These are phyloP conservation scores for Citrus unshiu DNA, from an alignment of 345 rosid genomes.

Conservation along the genomic window DNA sequence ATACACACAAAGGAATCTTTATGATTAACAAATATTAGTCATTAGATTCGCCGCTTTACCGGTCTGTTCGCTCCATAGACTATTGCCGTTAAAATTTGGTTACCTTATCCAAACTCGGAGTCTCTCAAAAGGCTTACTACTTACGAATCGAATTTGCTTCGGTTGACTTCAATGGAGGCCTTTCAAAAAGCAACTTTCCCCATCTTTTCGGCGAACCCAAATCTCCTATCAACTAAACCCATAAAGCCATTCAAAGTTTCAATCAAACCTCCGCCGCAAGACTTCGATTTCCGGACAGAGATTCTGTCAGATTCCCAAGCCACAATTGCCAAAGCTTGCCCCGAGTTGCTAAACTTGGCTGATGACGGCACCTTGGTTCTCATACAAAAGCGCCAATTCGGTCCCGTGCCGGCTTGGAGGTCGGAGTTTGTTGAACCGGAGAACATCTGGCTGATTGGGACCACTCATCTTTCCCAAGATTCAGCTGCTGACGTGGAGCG, in stretches of 20 bases:
- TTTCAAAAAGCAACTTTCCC: conserved; percentile 45
- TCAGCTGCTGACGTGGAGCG: conserved; percentile 70
- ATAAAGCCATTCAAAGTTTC: conserved; percentile 40
- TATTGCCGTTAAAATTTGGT: conserved; percentile 12
- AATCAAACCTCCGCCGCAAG: conserved; percentile 63
- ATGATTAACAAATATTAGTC: no score
- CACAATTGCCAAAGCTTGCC: conserved; percentile 42
- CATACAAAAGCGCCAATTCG: conserved; percentile 55
- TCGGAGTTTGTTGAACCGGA: conserved; percentile 72
- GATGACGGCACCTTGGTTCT: conserved; percentile 53
- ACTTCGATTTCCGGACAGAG: conserved; percentile 63
- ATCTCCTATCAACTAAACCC: conserved; percentile 18
- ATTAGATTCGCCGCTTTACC: background rate
- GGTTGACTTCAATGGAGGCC: conserved; percentile 43
- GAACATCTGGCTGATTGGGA: conserved; percentile 73
- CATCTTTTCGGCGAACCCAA: conserved; percentile 26
- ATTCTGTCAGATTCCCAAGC: conserved; percentile 51
- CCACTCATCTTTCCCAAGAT: conserved; percentile 54
- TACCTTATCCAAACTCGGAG: conserved; percentile 13
- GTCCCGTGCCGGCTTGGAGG: conserved; percentile 83
- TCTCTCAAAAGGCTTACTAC: background rate
- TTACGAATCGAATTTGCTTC: background rate
- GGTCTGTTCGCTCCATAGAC: background rate
- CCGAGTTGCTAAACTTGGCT: conserved; percentile 63
- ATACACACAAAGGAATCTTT: no score